A percentile compares a stretch with the other conserved stretches of the same genome.
Conservation (phyloP, 139 green algal genomes). For the Auxenochlorella pyrenoidosa region DNA sequence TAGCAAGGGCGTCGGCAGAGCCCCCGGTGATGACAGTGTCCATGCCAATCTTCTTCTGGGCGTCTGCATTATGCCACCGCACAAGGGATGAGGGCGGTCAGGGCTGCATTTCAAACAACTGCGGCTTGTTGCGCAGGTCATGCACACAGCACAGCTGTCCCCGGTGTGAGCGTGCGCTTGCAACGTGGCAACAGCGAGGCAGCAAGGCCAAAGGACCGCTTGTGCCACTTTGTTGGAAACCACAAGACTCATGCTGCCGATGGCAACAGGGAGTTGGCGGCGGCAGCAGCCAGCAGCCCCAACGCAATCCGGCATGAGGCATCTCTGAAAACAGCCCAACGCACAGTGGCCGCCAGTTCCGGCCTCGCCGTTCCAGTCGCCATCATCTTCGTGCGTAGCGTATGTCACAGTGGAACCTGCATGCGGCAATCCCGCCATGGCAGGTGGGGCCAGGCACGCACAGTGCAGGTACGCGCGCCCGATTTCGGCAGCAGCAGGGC, state of each 20-base stretch:
- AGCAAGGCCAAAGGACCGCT: too few species aligned
- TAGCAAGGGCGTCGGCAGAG: neutral
- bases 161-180: too few species aligned
- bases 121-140: too few species aligned
- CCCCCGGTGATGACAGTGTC: neutral
- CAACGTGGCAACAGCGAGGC: too few species aligned
- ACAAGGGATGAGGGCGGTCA: too few species aligned
- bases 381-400: constrained; percentile 8
- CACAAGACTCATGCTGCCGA: too few species aligned
- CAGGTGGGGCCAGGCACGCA: neutral
- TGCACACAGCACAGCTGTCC: too few species aligned
- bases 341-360: neutral
- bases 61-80: neutral
- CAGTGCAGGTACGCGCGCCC: too few species aligned
- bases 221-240: too few species aligned
- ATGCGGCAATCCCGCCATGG: too few species aligned
- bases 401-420: neutral
- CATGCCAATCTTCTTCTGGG: neutral
- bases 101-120: too few species aligned
- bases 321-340: neutral
- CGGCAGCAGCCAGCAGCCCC: neutral
- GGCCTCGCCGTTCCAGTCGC: neutral
- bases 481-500: neutral
- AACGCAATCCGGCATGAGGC: neutral
- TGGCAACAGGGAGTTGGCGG: neutral